Base-by-base conservation (phyloP, 1,284 basidiomycete species). In the Porogramme epimiltina region DNA sequence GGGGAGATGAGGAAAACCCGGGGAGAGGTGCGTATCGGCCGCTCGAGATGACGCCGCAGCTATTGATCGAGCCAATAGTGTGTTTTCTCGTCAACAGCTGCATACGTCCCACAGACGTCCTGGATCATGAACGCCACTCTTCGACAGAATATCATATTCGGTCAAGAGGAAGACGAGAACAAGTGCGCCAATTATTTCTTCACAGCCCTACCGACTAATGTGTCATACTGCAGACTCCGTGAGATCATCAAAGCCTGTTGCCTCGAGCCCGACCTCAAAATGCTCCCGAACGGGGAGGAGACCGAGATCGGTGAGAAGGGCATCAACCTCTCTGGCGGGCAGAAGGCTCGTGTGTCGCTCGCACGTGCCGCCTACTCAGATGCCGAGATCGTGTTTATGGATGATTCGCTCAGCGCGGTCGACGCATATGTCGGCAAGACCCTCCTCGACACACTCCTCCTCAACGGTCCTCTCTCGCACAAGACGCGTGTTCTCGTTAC, bases 281-380 rank as follows among this genome's bases (percentile, higher is more conserved):
- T 88, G 62, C 70, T 91, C 16, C 81, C 85, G 1, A 68, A 86
- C 46, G 83, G 84, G 3, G 85, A 87, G 58, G 64, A 75, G 46
- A 93, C 90, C 0, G 89, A 94, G 67, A 90, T 95, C 25, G 93
- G 93, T 22, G 93, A 94, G 70, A 84, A 88, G 59, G 92, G 92
- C 4, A 83, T 89, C 48, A 90, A 82, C 63, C 66, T 87, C 47
- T 84, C 79, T 53, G 79, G 82, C 73, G 70, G 61, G 2, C 45
- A 40, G 36, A 52, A 91, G 76, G 91, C 91, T 26, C 84, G 93
- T 18, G 82, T 95, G 13, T 90, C 86, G 4, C 73, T 95, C 9
- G 92, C 91, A 2, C 77, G 92, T 2, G 90, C 89, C 1, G 83
- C 89, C 1, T 95, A 93, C 65, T 90, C 89, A 0, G 73, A 80